Base-by-base conservation (phyloP, 2,329 filamentous ascomycete genomes). In the Calonectria naviculata region DNA sequence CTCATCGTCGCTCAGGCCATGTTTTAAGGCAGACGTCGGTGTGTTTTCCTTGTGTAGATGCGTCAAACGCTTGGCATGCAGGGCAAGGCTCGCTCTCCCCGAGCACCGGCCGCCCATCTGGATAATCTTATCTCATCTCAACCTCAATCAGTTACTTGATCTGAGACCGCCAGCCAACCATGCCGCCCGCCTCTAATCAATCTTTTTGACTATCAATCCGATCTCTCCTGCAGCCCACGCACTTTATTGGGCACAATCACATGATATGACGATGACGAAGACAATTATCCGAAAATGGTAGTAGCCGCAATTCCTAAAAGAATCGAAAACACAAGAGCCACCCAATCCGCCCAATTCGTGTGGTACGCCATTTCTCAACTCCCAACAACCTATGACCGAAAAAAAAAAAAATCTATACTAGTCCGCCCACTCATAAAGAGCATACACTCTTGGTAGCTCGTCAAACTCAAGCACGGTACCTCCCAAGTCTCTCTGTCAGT, bases 321-420 rank as follows among this genome's bases (percentile, higher is more conserved):
- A 68, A 65, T 34, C 9, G 44, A 34, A 65, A 60, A 47, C 21
- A 58, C 52, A 58, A 58, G 36, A 58, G 8, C 52, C 52, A 24
- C 52, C 46, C 46, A 49, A 21, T 46, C 42, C 46, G 46, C 46
- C 52, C 31, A 58, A 34, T 17, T 58, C 52, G 34, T 58, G 52
- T 58, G 15, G 34, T 38, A 58, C 52, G 52, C 31, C 62, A 54
- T 60, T 64, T 47, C 47, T 46, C 31, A 68, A 58, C 60, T 54
- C 47, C 60, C 34, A 36, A 31, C 58, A 38, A 29, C 17, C 36
- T 36, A 17, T 68, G 19, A 17, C 24, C 34, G 10, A 34, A 29
- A n/a, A 13, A 24, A 38, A 44, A 49, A 41, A 34, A 31, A 58
- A 10, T 38, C 52, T 58, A 58, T 58, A 10, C 36, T 58, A 17